phyloP scores from a whole-genome alignment of 805 yeast genomes.

The Candida sithepensis region DNA sequence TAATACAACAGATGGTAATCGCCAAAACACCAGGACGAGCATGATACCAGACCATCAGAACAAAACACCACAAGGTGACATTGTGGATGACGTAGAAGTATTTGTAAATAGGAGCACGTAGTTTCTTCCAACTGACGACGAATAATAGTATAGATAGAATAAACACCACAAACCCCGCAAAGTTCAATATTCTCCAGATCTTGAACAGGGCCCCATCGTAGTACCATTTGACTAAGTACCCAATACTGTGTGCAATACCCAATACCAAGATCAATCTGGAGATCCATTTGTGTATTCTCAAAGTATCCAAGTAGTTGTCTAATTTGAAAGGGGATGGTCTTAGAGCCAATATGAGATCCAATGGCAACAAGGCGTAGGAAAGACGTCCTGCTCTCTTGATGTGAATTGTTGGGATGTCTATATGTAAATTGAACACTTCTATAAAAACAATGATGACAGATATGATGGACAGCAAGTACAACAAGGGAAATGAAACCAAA shows the following conservation, averaged over 20 bases:
- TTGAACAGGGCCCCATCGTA: conserved; percentile 34
- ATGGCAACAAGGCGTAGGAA: conserved; percentile 53
- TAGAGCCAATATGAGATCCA: conserved; percentile 52
- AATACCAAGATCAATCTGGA: conserved; percentile 51
- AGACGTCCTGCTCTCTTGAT: conserved; percentile 62
- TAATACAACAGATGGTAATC: conserved; percentile 27
- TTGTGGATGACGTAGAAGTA: conserved; percentile 58
- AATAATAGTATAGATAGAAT: conserved; percentile 34
- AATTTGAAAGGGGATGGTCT: conserved; percentile 50
- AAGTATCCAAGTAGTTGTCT: conserved; percentile 49
- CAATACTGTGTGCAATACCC: conserved; percentile 48
- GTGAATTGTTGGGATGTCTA: conserved; percentile 32
- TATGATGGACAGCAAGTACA: conserved; percentile 20
- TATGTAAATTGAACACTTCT: conserved; percentile 33
- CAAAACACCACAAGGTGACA: conserved; percentile 41
- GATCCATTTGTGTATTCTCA: conserved; percentile 68
- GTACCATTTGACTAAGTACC: conserved; percentile 49
- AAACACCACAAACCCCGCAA: conserved; percentile 49
- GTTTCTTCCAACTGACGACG: conserved; percentile 42
- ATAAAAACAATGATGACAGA: conserved; percentile 31
- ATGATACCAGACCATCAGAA: conserved; percentile 50
- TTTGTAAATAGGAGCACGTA: conserved; percentile 48
- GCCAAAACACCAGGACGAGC: conserved; percentile 66
- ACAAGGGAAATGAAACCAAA: conserved; percentile 32
- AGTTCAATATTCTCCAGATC: conserved; percentile 37